phyloP scores from a whole-genome alignment of 2,329 filamentous ascomycete species.

The Scedosporium boydii region DNA sequence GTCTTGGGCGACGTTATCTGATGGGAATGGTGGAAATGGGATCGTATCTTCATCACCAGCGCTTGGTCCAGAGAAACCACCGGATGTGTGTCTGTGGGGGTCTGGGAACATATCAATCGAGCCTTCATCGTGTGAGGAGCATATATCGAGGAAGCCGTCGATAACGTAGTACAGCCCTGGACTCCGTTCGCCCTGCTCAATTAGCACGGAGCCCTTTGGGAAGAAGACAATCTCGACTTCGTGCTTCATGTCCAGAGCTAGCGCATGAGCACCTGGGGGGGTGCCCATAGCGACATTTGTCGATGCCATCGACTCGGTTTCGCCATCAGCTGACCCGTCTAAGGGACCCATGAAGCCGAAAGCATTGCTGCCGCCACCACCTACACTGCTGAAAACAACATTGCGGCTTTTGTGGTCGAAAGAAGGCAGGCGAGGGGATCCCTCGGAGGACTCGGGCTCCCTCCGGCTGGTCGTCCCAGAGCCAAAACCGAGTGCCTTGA shows the following conservation, averaged over 20 bases:
- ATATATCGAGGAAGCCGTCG: constrained; percentile 92
- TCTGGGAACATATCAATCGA: constrained; percentile 9
- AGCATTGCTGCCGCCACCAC: constrained; percentile 47
- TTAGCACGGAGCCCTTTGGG: constrained; percentile 83
- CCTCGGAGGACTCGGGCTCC: constrained; percentile 68
- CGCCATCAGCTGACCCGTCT: constrained; percentile 67
- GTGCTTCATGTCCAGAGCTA: constrained; percentile 74
- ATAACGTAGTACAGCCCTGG: constrained; percentile 96
- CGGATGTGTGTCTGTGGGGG: not conserved
- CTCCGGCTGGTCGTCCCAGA: constrained; percentile 55
- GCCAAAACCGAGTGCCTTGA: constrained; percentile 81
- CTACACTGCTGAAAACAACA: constrained; percentile 47
- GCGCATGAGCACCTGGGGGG: constrained; percentile 53
- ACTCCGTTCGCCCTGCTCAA: constrained; percentile 95
- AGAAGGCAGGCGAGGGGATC: constrained; percentile 74
- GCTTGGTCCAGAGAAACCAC: not conserved
- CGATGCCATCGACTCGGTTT: constrained; percentile 77
- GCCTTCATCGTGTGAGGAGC: constrained; percentile 44
- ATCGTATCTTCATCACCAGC: not conserved
- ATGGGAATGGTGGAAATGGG: not conserved
- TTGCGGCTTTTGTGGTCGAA: constrained; percentile 76
- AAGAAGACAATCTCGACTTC: constrained; percentile 98
- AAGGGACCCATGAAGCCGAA: constrained; percentile 87
- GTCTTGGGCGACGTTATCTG: not conserved
- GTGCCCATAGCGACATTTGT: constrained; percentile 51